Base-by-base conservation (phyloP, 2,329 filamentous ascomycete species). In the Lojkania enalia region DNA sequence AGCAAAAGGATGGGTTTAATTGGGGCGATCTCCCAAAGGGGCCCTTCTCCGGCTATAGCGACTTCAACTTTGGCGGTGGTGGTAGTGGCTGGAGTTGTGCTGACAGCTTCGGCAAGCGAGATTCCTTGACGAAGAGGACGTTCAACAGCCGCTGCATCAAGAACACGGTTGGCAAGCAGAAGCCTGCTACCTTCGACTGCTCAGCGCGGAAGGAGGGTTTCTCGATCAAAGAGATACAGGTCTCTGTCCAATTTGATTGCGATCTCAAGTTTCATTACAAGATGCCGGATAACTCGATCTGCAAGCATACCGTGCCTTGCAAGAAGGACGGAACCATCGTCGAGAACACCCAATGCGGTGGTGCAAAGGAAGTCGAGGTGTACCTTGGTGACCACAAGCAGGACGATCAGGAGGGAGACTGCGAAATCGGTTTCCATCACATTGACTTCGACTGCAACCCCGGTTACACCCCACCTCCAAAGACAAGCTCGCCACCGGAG, bases 311-410 rank as follows among this genome's bases (percentile, higher is more conserved):
- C 51, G 76, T 81, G 54, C 65, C 77, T 40, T 95, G 89, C 81
- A 81, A 77, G 15, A 75, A 78, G 43, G 74, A 78, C 13, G 88
- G 88, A 61, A 85, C 83, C 46, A 81, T 79, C 35, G 78, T 96
- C 60, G 74, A 82, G 73, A 96, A 96, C 81, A 82, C 77, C 49
- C 90, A 96, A 79, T 97, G 92, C 69, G 92, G 90, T 81, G 91
- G 91, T 71, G 91, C 92, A 54, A 89, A 80, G 67, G 84, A 83
- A 46, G 90, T 96, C 50, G 84, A 81, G 42, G 84, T 96, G 67
- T 74, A 77, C 53, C 71, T 81, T 46, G 82, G 85, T 16, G 52
- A 57, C 41, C 55, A 61, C 42, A 51, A 60, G 64, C 74, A 81
- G 52, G 69, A 78, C 41, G 71, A 67, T 51, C 77, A 79, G 63